These are phyloP conservation scores for Fennellomyces sp. DNA, from an alignment of 371 early-diverging fungal genomes.

Conservation along the genomic window DNA sequence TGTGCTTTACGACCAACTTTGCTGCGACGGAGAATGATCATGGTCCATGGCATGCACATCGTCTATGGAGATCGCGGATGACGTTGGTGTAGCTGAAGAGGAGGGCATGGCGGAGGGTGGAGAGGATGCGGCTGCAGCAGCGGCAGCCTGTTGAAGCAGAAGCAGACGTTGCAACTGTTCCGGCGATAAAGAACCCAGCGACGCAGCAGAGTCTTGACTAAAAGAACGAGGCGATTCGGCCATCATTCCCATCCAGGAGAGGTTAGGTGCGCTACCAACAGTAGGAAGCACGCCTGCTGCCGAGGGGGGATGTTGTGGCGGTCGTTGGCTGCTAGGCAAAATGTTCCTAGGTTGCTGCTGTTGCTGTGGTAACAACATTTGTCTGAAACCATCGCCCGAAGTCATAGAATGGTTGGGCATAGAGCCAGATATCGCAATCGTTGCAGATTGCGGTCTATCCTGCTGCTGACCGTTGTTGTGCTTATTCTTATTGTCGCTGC, in stretches of 20 bases:
- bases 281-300: constrained; percentile 12
- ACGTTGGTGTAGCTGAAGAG: background rate
- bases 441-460: constrained; percentile 1
- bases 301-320: constrained; percentile 10
- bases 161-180: constrained; percentile 26
- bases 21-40: constrained; percentile 10
- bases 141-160: constrained; percentile 20
- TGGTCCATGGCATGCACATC: constrained; percentile 15
- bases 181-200: constrained; percentile 18
- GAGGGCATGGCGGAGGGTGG: background rate
- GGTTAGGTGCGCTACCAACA: constrained; percentile 25
- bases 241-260: constrained; percentile 28
- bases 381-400: constrained; percentile 8
- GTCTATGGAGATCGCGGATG: background rate
- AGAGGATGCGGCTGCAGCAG: background rate
- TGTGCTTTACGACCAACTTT: constrained; percentile 11
- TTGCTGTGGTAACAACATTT: constrained; percentile 8
- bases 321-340: constrained; percentile 18
- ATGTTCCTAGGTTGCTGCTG: constrained; percentile 13
- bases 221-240: constrained; percentile 8
- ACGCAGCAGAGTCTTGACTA: constrained; percentile 3
- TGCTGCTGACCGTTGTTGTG: background rate
- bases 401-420: constrained; percentile 19
- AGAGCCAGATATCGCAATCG: constrained; percentile 20
- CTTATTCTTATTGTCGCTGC: constrained; percentile 14